A percentile compares a stretch with the other conserved stretches of the same genome.
Evolutionary conservation across 345 rosid species (phyloP).

Genomic region (Populus tremula): DNA sequence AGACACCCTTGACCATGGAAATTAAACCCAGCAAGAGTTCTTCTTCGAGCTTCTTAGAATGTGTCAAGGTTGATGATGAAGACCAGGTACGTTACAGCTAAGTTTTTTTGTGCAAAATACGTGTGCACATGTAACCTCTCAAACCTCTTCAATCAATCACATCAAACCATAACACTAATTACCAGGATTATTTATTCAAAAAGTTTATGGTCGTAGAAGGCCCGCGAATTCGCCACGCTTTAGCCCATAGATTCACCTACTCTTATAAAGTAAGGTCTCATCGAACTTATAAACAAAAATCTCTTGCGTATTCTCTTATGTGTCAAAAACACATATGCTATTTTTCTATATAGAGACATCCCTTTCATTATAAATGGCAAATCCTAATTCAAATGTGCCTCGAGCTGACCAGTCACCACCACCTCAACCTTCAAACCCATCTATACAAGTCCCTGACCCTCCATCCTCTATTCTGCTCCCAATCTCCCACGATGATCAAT

Average conservation of each 20-base stretch:
- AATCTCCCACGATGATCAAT: conserved; percentile 4
- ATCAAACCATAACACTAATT: background rate
- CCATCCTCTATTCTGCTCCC: background rate
- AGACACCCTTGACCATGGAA: too few relatives aligned
- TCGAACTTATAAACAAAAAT: background rate
- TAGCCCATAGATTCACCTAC: background rate
- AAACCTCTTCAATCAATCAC: background rate
- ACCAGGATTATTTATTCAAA: background rate
- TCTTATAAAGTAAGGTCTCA: conserved; percentile 5
- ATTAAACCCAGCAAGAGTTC: background rate
- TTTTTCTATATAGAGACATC: background rate
- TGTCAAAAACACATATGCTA: background rate
- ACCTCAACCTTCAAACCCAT: background rate
- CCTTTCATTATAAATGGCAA: conserved; percentile 21
- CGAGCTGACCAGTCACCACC: background rate
- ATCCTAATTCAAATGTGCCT: conserved; percentile 4
- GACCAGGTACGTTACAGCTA: conserved; percentile 36
- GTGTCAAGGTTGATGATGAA: background rate
- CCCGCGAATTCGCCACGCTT: conserved; percentile 45
- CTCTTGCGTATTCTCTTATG: background rate
- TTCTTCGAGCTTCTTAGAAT: background rate
- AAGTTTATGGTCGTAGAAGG: background rate
- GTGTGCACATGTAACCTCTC: conserved; percentile 23
- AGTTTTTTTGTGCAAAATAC: conserved; percentile 12
- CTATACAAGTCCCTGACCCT: conserved; percentile 13